These are phyloP conservation scores for Mucor ambiguus DNA, from an alignment of 371 early-diverging fungal species.

Conservation along the genomic window DNA sequence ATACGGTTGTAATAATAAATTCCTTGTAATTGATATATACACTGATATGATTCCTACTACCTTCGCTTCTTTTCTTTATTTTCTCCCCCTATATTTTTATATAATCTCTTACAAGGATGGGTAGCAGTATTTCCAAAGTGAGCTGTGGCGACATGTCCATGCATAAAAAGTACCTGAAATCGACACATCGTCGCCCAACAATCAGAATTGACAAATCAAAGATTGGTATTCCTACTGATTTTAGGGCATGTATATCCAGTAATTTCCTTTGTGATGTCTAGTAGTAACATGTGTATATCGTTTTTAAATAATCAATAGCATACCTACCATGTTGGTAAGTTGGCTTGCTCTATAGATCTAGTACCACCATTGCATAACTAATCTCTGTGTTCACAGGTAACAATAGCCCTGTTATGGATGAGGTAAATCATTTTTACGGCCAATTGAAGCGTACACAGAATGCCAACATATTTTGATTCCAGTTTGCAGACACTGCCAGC, in stretches of 20 bases:
- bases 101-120: constrained; percentile 18
- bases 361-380: neutral
- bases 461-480: neutral
- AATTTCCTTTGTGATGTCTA: neutral
- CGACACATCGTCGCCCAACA: constrained; percentile 15
- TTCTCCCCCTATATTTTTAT: neutral
- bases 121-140: constrained; percentile 36
- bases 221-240: constrained; percentile 39
- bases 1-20: constrained; percentile 1
- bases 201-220: constrained; percentile 29
- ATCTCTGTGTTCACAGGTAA: constrained; percentile 1
- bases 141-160: constrained; percentile 23
- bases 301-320: constrained; percentile 18
- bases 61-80: neutral
- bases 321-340: constrained; percentile 42
- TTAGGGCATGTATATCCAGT: constrained; percentile 27
- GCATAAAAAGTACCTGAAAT: constrained; percentile 17
- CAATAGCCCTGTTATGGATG: constrained; percentile 15
- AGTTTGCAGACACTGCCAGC: constrained; percentile 3
- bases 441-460: neutral
- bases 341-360: neutral
- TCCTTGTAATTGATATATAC: constrained; percentile 1
- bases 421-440: neutral
- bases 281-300: neutral
- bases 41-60: neutral